These are phyloP conservation scores for Zymoseptoria crescenta DNA, from an alignment of 2,329 filamentous ascomycete species.

Conservation along the genomic window DNA sequence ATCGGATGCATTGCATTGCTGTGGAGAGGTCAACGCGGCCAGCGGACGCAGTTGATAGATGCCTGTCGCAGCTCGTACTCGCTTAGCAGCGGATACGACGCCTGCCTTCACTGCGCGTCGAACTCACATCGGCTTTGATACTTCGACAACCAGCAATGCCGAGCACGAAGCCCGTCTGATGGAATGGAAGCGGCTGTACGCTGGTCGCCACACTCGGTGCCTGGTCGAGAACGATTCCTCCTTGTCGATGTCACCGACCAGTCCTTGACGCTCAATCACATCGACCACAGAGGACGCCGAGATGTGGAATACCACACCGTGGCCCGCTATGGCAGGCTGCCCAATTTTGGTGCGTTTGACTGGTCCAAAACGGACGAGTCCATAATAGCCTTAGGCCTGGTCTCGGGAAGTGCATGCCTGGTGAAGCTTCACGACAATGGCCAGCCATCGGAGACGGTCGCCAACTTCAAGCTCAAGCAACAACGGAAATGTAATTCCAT, in stretches of 20 bases:
- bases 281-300: slow-evolving; percentile 31
- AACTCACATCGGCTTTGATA: neutral
- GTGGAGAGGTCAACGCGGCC: neutral
- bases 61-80: neutral
- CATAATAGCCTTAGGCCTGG: slow-evolving; percentile 66
- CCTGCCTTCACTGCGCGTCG: neutral
- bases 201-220: slow-evolving; percentile 53
- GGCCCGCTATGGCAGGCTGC: slow-evolving; percentile 42
- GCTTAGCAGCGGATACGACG: neutral
- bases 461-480: slow-evolving; percentile 65
- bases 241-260: slow-evolving; percentile 54
- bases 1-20: neutral
- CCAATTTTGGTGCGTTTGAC: slow-evolving; percentile 57
- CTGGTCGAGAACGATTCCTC: slow-evolving; percentile 49
- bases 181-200: slow-evolving; percentile 46
- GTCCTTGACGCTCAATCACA: slow-evolving; percentile 50
- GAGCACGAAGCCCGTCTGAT: neutral
- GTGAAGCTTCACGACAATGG: slow-evolving; percentile 61
- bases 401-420: slow-evolving; percentile 66
- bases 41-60: neutral
- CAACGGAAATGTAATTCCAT: slow-evolving; percentile 73
- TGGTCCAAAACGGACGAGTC: slow-evolving; percentile 56
- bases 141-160: neutral
- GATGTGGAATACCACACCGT: slow-evolving; percentile 47
- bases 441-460: slow-evolving; percentile 34